Evolutionary conservation across 1,284 basidiomycete species (phyloP).

Genomic region (Apiotrichum montevideense): DNA sequence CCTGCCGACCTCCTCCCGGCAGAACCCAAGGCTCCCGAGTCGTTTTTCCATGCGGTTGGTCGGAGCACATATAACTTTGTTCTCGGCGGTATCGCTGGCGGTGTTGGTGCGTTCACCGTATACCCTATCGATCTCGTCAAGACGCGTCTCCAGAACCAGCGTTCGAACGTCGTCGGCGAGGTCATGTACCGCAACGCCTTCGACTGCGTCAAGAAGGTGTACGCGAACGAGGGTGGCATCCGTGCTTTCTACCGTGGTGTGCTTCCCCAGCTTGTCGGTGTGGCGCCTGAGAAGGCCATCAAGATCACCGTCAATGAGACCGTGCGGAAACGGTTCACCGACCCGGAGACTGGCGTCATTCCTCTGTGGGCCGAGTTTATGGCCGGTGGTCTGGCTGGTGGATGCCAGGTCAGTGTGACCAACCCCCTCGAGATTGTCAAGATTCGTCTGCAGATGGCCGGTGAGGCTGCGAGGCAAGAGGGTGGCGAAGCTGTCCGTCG

Average conservation of each 20-base stretch:
- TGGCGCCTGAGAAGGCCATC: constrained; percentile 84
- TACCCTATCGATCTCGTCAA: constrained; percentile 53
- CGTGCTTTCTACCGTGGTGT: constrained; percentile 94
- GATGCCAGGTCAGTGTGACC: constrained; percentile 95
- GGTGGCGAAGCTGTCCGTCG: constrained; percentile 68
- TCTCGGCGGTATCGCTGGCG: constrained; percentile 84
- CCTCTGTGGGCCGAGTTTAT: constrained; percentile 76
- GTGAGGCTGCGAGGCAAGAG: constrained; percentile 73
- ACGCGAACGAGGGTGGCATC: constrained; percentile 85
- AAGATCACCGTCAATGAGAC: constrained; percentile 87
- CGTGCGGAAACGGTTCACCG: constrained; percentile 73
- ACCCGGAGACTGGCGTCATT: constrained; percentile 92
- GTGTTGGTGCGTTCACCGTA: constrained; percentile 66
- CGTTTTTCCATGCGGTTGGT: constrained; percentile 46
- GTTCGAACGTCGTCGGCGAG: constrained; percentile 88
- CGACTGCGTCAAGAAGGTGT: constrained; percentile 90
- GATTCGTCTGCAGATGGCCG: constrained; percentile 86
- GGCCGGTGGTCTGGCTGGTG: constrained; percentile 89
- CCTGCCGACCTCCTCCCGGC: constrained; percentile 18
- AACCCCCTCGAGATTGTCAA: constrained; percentile 82
- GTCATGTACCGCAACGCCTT: constrained; percentile 87
- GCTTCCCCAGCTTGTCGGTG: constrained; percentile 90
- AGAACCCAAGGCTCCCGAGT: constrained; percentile 22
- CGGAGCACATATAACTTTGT: constrained; percentile 78
- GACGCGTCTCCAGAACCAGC: constrained; percentile 96